A percentile compares a stretch with the other conserved stretches of the same genome.
These are phyloP conservation scores for Begonia loranthoides DNA, from an alignment of 306 rosid genomes.

Conservation along the genomic window DNA sequence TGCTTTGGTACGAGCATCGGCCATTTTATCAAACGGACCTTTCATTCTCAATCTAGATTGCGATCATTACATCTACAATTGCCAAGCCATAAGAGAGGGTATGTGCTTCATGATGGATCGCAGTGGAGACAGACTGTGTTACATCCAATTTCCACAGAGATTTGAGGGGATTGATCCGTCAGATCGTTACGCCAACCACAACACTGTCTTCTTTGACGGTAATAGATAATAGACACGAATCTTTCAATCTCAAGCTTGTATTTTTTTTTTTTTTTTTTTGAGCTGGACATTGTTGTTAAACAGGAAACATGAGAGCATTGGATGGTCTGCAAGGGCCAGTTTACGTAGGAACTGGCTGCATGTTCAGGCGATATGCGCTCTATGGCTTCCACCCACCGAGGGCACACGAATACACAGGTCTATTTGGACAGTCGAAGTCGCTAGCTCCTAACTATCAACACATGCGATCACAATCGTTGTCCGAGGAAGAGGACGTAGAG, in stretches of 20 bases:
- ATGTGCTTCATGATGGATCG: conserved; percentile 89
- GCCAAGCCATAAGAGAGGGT: conserved; percentile 57
- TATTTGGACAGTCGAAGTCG: conserved; percentile 47
- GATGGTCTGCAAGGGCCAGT: conserved; percentile 92
- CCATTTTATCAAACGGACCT: conserved; percentile 65
- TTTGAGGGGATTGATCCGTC: conserved; percentile 86
- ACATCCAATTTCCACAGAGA: conserved; percentile 77
- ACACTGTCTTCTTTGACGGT: conserved; percentile 89
- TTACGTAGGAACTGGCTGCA: conserved; percentile 83
- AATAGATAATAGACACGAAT: background rate
- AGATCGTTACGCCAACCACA: conserved; percentile 83
- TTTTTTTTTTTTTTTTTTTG: background rate
- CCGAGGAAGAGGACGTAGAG: conserved; percentile 34
- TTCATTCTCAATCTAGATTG: conserved; percentile 74
- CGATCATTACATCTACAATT: conserved; percentile 64
- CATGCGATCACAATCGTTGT: conserved; percentile 9
- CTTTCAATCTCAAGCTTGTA: background rate
- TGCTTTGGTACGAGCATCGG: conserved; percentile 79
- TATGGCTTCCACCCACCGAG: conserved; percentile 85
- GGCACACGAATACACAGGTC: conserved; percentile 55
- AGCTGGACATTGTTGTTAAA: background rate
- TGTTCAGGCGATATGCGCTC: conserved; percentile 71
- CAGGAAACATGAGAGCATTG: conserved; percentile 79
- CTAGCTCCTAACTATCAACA: conserved; percentile 25
- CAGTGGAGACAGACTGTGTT: conserved; percentile 75